Evolutionary conservation across 768 basidiomycete species (phyloP).

Genomic region (Leucogyrophana mollusca): DNA sequence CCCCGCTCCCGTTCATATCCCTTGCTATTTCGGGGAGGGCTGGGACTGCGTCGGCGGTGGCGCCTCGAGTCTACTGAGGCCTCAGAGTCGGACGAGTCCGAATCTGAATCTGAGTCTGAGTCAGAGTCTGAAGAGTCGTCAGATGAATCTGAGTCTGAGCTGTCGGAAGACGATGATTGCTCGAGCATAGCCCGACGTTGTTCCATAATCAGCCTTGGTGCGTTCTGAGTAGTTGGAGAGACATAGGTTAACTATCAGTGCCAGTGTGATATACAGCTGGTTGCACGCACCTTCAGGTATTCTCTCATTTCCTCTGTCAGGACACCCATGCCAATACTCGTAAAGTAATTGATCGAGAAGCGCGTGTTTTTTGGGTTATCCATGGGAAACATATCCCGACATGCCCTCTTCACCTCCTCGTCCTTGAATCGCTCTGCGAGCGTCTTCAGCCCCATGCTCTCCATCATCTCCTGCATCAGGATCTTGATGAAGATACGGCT

Average conservation of each 20-base stretch:
- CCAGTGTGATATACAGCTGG: background rate
- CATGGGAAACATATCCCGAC: conserved; percentile 88
- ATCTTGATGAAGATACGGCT: conserved; percentile 98
- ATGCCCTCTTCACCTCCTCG: conserved; percentile 70
- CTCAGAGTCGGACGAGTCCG: conserved; percentile 37
- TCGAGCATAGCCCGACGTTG: conserved; percentile 88
- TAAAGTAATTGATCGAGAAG: conserved; percentile 97
- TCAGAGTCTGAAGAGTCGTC: conserved; percentile 35
- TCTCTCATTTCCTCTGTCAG: conserved; percentile 97
- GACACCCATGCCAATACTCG: conserved; percentile 86
- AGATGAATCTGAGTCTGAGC: conserved; percentile 41
- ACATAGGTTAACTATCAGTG: no score
- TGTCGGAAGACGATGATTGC: conserved; percentile 52
- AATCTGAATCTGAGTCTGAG: conserved; percentile 40
- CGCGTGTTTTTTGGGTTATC: conserved; percentile 97
- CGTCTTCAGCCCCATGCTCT: conserved; percentile 85
- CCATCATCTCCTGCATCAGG: conserved; percentile 92
- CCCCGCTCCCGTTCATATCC: conserved; percentile 8
- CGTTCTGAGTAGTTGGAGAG: conserved; percentile 58
- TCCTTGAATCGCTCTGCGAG: conserved; percentile 92
- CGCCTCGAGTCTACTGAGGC: conserved; percentile 32
- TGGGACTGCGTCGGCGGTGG: conserved; percentile 26
- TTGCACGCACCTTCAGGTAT: conserved; percentile 74
- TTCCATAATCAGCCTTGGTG: conserved; percentile 90
- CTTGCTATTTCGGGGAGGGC: conserved; percentile 24